Conservation (phyloP, 2,329 filamentous ascomycete genomes). For the Aureobasidium sp. region DNA sequence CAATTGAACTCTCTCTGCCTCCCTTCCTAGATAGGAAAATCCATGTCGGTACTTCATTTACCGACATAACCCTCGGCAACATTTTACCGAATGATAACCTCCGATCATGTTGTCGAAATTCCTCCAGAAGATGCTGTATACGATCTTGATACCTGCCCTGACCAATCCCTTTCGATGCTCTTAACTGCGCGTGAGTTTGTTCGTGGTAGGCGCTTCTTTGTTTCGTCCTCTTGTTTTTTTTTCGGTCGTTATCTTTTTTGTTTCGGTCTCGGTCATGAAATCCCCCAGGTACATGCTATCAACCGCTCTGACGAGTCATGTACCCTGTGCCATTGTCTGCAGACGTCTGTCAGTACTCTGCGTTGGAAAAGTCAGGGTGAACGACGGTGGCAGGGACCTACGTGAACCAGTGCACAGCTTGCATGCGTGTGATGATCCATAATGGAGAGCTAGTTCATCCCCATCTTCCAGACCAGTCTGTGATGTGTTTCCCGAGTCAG, state of each 20-base stretch:
- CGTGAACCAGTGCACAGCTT: background rate
- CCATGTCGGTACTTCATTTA: no score
- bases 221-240: background rate
- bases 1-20: no score
- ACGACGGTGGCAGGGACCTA: background rate
- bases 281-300: background rate
- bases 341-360: background rate
- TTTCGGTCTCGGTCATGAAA: background rate
- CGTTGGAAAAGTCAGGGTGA: background rate
- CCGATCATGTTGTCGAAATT: no score
- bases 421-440: background rate
- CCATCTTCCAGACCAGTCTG: conserved; percentile 7
- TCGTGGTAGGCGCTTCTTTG: background rate
- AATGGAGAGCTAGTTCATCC: conserved; percentile 4
- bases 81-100: no score
- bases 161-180: background rate
- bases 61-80: no score
- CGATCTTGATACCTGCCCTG: no score
- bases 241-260: no score
- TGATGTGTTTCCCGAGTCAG: background rate
- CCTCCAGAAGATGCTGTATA: no score
- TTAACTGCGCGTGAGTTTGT: background rate
- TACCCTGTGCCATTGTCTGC: conserved; percentile 7
- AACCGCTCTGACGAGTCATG: conserved; percentile 6
- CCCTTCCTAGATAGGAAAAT: no score